Base-by-base conservation (phyloP, 495 filamentous ascomycete genomes). In the Daldinia grandis region DNA sequence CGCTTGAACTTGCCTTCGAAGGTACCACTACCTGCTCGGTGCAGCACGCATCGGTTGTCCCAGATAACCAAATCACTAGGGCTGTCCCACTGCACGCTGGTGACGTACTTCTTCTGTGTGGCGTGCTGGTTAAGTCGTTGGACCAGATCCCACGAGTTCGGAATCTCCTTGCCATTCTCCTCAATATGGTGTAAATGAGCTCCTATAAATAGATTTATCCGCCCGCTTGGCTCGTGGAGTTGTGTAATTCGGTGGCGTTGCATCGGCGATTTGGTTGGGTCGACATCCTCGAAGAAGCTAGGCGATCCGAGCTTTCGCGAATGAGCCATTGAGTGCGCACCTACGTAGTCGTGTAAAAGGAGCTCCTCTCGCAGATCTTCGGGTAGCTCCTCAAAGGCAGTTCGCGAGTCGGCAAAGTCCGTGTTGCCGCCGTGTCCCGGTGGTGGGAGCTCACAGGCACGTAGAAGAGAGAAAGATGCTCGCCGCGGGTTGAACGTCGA, bases 401-500 rank as follows among this genome's bases (percentile, higher is more conserved):
- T 83, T 1, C 88, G 78, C 15, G 81, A 81, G 71, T 90, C 87
- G 0, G 87, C 87, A 64, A 87, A 89, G 3, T 86, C 85, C 1
- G 87, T 89, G 47, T 84, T 80, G 5, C 87, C 87, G 4, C 87
- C 87, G 5, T 75, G 81, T 3, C 78, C 79, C 0, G 76, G 60
- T 0, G 88, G 87, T 3, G 87, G 87, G 5, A 89, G 77, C 55
- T 81, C 78, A 19, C 80, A 76, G 8, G 86, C 85, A 3, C 82
- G 79, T 2, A 90, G 79, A 0, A 88, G 74, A 15, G 85, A 88
- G 78, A 84, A 85, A 12, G 76, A 78, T 1, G 87, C 85, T 27
- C 88, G 83, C 0, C 86, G 85, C 8, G 87, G 87, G 72, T 90
- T 89, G 76, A 88, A 90, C 14, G 80, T 81, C 17, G 82, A 85